These are phyloP conservation scores for Rostrohypoxylon terebratum DNA, from an alignment of 495 filamentous ascomycete species.

Conservation along the genomic window DNA sequence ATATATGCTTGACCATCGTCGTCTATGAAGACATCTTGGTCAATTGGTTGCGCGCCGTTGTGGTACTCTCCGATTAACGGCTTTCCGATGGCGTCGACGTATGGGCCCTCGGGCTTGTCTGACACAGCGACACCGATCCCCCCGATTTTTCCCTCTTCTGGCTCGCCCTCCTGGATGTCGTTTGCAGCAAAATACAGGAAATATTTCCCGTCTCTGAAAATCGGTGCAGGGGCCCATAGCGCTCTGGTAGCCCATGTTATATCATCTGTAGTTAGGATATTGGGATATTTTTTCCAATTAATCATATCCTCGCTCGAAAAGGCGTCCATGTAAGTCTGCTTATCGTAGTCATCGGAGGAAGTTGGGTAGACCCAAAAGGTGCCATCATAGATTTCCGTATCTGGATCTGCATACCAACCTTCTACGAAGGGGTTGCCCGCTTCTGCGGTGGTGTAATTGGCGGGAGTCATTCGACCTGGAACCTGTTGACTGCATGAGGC, in stretches of 20 bases:
- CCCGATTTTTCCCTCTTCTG: constrained; percentile 37
- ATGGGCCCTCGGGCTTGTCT: constrained; percentile 60
- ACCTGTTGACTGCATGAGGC: background rate
- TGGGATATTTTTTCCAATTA: constrained; percentile 57
- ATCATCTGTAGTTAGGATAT: constrained; percentile 54
- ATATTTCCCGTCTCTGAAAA: constrained; percentile 60
- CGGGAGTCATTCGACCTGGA: constrained; percentile 1
- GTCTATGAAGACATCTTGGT: constrained; percentile 64
- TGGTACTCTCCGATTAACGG: constrained; percentile 56
- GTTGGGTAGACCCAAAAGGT: constrained; percentile 65
- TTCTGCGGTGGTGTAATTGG: constrained; percentile 45
- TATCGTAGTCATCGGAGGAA: constrained; percentile 57
- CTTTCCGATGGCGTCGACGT: constrained; percentile 57
- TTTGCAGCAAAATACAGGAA: constrained; percentile 64
- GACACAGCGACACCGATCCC: constrained; percentile 62
- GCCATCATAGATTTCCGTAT: constrained; percentile 62
- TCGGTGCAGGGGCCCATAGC: constrained; percentile 64
- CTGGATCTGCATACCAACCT: constrained; percentile 65
- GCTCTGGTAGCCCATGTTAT: constrained; percentile 61
- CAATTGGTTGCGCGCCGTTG: constrained; percentile 60
- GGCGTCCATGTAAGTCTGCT: constrained; percentile 63
- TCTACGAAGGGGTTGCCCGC: constrained; percentile 57
- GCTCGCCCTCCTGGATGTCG: constrained; percentile 49
- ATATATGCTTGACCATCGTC: constrained; percentile 62
- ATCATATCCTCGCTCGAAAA: constrained; percentile 58